Evolutionary conservation across 2,329 filamentous ascomycete species (phyloP).

Genomic region (Pestalotiopsis sp.): DNA sequence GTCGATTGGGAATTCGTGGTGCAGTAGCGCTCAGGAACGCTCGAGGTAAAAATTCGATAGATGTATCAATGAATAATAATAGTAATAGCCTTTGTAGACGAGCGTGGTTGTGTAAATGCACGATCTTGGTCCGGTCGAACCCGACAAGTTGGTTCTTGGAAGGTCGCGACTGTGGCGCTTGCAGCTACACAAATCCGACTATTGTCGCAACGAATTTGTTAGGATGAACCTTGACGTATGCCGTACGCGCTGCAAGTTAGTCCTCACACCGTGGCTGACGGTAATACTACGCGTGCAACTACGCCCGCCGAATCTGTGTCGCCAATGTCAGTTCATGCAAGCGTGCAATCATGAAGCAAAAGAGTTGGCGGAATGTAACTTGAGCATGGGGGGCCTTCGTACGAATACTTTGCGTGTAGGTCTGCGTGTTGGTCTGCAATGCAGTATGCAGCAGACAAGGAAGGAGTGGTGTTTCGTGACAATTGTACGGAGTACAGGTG

Average conservation of each 20-base stretch:
- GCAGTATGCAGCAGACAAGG: neutral
- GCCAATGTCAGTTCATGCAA: constrained; percentile 27
- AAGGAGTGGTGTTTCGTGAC: neutral
- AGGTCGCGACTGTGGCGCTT: constrained; percentile 1
- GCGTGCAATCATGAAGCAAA: constrained; percentile 18
- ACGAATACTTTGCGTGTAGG: neutral
- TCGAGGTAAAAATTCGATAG: neutral
- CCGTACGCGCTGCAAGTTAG: constrained; percentile 20
- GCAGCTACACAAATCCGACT: neutral
- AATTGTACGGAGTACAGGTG: neutral
- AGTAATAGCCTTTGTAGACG: neutral
- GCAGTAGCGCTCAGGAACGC: neutral
- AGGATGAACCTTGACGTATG: neutral
- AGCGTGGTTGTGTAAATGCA: neutral
- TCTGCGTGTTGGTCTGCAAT: neutral
- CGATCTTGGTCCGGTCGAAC: neutral
- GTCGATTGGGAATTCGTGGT: neutral
- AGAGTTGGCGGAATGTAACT: neutral
- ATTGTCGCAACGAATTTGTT: neutral
- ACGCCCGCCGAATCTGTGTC: constrained; percentile 19
- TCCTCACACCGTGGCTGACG: constrained; percentile 19
- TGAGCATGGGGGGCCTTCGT: neutral
- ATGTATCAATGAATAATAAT: neutral
- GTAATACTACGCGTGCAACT: constrained; percentile 13
- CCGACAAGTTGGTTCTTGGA: constrained; percentile 2